phyloP scores from a whole-genome alignment of 257 asterid genomes.

The Rubia yunnanensis region DNA sequence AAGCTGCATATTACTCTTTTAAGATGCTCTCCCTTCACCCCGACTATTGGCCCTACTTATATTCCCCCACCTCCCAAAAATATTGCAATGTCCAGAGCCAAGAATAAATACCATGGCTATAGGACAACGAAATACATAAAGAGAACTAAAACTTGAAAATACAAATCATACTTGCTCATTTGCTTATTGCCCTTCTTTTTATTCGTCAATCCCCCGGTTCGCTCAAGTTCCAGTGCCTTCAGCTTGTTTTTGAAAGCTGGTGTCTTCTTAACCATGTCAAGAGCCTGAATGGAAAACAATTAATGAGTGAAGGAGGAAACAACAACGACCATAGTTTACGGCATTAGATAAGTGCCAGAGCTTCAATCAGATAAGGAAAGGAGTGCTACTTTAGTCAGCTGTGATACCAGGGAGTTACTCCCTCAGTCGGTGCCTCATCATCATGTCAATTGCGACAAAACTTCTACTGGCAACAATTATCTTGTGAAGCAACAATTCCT shows the following conservation, averaged over 20 bases:
- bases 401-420: slow-evolving; percentile 3
- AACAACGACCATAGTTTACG: background rate
- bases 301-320: slow-evolving; percentile 16
- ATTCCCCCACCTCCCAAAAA: too few species aligned
- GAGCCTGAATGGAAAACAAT: slow-evolving; percentile 47
- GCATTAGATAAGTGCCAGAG: background rate
- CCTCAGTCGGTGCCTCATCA: background rate
- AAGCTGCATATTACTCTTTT: too few species aligned
- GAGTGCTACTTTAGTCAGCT: background rate
- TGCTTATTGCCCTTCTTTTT: slow-evolving; percentile 77
- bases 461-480: too few species aligned
- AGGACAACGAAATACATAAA: background rate
- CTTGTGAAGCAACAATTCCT: background rate
- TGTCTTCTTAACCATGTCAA: slow-evolving; percentile 94
- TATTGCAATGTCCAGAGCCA: too few species aligned
- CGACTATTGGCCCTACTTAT: background rate
- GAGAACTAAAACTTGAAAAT: background rate
- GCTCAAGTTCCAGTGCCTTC: slow-evolving; percentile 85
- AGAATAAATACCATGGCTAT: background rate
- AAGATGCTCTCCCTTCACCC: background rate
- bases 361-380: background rate
- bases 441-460: background rate
- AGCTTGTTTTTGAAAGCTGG: slow-evolving; percentile 94
- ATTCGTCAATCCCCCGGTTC: slow-evolving; percentile 72
- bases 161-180: slow-evolving; percentile 46